A percentile compares a stretch with the other conserved stretches of the same genome.
These are phyloP conservation scores for Coelastrella sp. DNA, from an alignment of 139 green algal genomes.

Conservation along the genomic window DNA sequence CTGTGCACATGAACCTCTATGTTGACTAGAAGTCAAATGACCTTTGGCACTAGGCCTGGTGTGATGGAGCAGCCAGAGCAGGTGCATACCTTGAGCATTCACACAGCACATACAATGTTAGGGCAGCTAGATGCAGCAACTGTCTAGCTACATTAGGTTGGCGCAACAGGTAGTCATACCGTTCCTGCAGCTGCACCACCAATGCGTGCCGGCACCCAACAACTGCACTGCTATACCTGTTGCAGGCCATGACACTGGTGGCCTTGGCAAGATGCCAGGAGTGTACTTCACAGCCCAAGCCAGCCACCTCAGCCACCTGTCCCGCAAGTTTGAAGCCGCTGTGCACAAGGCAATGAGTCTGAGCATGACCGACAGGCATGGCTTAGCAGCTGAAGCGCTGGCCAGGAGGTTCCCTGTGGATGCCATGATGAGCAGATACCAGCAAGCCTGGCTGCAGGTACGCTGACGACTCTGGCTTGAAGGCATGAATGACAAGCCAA, in stretches of 20 bases:
- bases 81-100: no score
- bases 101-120: no score
- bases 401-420: conserved; percentile 25
- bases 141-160: not conserved
- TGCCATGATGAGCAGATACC: conserved; percentile 27
- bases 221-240: not conserved
- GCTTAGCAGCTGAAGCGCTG: conserved; percentile 12
- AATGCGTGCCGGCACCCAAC: no score
- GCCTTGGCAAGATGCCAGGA: conserved; percentile 58
- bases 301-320: conserved; percentile 39
- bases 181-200: no score
- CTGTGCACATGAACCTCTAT: no score
- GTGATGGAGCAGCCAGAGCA: no score
- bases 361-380: not conserved
- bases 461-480: not conserved
- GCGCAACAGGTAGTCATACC: not conserved
- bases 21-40: no score
- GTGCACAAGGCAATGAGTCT: conserved; percentile 25
- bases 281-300: conserved; percentile 49
- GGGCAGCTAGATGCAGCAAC: no score
- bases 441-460: conserved; percentile 2
- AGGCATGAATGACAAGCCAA: no score
- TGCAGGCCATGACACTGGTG: conserved; percentile 50
- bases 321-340: conserved; percentile 21
- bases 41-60: no score